Percentiles rank a stretch among this genome's conserved stretches.
These are phyloP conservation scores for Tolypocladium cylindrosporum DNA, from an alignment of 2,329 filamentous ascomycete species.

Conservation along the genomic window DNA sequence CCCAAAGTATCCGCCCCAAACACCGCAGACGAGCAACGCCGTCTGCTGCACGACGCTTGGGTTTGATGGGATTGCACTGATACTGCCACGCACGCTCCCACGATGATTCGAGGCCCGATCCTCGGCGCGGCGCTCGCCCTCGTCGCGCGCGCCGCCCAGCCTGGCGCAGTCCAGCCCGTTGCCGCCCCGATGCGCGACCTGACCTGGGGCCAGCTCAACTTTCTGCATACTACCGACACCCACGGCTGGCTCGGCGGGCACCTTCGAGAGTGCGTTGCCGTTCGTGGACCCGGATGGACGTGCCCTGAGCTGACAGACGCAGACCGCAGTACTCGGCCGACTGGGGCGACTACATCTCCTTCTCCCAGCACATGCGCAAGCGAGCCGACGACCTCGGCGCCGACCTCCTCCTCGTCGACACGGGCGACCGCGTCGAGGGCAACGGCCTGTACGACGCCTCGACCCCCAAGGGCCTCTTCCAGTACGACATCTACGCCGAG, in stretches of 20 bases:
- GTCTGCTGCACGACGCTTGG: not conserved
- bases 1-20: not conserved
- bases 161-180: constrained; percentile 67
- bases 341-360: constrained; percentile 97
- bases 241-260: constrained; percentile 96
- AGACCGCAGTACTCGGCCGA: constrained; percentile 88
- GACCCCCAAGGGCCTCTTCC: constrained; percentile 76
- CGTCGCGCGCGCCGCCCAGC: constrained; percentile 51
- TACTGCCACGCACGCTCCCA: not conserved
- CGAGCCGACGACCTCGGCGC: constrained; percentile 68
- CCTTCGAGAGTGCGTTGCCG: constrained; percentile 62
- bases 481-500: constrained; percentile 76
- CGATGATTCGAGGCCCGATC: constrained; percentile 16
- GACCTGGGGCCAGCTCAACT: constrained; percentile 90
- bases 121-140: constrained; percentile 19
- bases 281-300: not conserved
- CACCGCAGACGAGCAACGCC: not conserved
- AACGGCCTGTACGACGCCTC: constrained; percentile 93
- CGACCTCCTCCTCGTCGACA: constrained; percentile 90
- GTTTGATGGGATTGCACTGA: not conserved
- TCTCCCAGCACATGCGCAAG: constrained; percentile 70
- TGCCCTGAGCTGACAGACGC: not conserved
- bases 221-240: constrained; percentile 91
- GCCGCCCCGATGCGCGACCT: constrained; percentile 74
- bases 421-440: constrained; percentile 85